Conservation (phyloP, 306 rosid genomes). For the Psophocarpus tetragonolobus region DNA sequence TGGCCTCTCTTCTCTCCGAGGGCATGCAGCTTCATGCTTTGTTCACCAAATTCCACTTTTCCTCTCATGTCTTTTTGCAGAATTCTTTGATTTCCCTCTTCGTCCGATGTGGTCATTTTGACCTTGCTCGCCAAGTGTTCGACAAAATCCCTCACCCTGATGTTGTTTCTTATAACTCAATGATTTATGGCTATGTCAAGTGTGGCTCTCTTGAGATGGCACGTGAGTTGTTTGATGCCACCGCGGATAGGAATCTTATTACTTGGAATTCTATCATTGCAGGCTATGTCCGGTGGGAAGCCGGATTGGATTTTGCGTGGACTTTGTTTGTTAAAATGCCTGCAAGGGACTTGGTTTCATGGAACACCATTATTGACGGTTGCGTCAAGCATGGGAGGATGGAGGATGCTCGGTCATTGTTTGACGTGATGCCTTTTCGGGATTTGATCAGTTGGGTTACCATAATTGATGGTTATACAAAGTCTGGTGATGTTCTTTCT, state of each 20-base stretch:
- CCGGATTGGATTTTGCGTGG: conserved; percentile 54
- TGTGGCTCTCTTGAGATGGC: conserved; percentile 53
- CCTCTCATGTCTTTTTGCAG: conserved; percentile 57
- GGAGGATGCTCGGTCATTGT: conserved; percentile 56
- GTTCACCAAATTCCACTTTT: conserved; percentile 56
- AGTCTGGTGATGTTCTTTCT: conserved; percentile 46
- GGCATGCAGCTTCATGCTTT: conserved; percentile 73
- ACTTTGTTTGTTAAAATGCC: conserved; percentile 66
- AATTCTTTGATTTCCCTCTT: conserved; percentile 60
- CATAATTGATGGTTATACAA: conserved; percentile 68
- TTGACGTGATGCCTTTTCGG: conserved; percentile 51
- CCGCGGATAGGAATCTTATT: conserved; percentile 65
- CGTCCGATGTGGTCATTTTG: conserved; percentile 53
- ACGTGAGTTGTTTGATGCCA: conserved; percentile 55
- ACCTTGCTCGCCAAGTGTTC: conserved; percentile 53
- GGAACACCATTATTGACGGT: conserved; percentile 79
- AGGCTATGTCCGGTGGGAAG: conserved; percentile 53
- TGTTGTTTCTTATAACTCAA: conserved; percentile 68
- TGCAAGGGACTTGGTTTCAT: conserved; percentile 66
- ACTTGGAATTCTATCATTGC: conserved; percentile 77
- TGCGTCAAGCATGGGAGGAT: conserved; percentile 60
- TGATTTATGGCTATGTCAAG: conserved; percentile 75
- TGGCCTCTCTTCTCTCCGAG: too few relatives aligned
- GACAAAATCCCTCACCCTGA: conserved; percentile 61
- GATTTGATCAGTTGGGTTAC: conserved; percentile 73